These are phyloP conservation scores for Aethionema arabicum DNA, from an alignment of 345 rosid genomes.

Conservation along the genomic window DNA sequence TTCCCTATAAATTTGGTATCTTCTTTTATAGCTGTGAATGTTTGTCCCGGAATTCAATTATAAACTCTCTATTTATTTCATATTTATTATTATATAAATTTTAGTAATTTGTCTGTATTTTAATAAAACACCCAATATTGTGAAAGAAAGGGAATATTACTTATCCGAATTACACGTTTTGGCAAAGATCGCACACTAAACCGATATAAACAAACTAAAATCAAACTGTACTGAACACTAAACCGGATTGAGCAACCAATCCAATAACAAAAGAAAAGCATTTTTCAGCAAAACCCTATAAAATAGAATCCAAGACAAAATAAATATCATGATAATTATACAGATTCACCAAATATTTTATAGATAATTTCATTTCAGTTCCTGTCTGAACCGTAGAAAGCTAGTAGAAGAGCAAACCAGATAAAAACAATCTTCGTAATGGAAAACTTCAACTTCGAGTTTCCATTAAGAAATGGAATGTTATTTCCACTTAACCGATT, in stretches of 20 bases:
- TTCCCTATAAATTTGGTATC: no score
- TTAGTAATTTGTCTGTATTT: no score
- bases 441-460: constrained; percentile 25
- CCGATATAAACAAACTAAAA: neutral
- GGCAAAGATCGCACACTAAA: no score
- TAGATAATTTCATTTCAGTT: constrained; percentile 15
- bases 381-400: constrained; percentile 20
- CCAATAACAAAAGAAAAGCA: neutral
- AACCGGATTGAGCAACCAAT: constrained; percentile 18
- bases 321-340: constrained; percentile 21
- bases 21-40: no score
- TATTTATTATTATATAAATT: no score
- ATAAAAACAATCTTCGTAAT: constrained; percentile 9
- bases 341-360: constrained; percentile 5
- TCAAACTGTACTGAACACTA: neutral
- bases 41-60: no score
- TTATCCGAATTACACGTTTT: no score
- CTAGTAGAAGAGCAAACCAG: constrained; percentile 23
- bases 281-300: constrained; percentile 17
- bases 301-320: constrained; percentile 13
- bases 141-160: no score
- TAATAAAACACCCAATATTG: no score
- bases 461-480: constrained; percentile 43
- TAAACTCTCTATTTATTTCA: constrained; percentile 6
- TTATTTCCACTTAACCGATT: constrained; percentile 28